A percentile compares a stretch with the other conserved stretches of the same genome.
These are phyloP conservation scores for Pleurotus tuber-regium DNA, from an alignment of 768 basidiomycete species.

Conservation along the genomic window DNA sequence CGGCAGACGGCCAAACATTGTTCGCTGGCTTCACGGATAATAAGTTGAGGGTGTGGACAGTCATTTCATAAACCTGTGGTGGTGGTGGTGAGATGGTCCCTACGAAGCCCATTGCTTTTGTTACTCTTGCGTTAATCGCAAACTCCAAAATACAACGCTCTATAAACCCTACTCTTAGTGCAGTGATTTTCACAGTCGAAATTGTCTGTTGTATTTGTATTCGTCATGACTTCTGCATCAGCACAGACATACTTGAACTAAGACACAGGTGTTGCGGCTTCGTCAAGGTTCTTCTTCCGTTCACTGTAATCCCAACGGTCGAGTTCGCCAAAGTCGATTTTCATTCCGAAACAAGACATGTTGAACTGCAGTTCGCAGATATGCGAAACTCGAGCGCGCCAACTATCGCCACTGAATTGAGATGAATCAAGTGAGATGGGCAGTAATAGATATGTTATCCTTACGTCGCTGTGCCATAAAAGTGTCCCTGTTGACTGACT, in stretches of 20 bases:
- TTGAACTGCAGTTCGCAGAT: conserved; percentile 73
- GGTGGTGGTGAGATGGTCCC: conserved; percentile 13
- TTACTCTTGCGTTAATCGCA: conserved; percentile 20
- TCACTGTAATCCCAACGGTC: conserved; percentile 72
- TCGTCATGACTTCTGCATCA: not conserved
- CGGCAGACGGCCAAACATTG: conserved; percentile 94
- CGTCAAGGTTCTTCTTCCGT: conserved; percentile 59
- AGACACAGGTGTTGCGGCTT: conserved; percentile 31
- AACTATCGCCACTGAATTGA: conserved; percentile 67
- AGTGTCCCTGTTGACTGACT: conserved; percentile 57
- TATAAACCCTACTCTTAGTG: too few relatives aligned
- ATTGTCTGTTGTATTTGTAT: not conserved
- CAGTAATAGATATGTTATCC: conserved; percentile 22
- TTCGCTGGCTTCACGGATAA: conserved; percentile 98
- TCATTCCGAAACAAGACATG: conserved; percentile 56
- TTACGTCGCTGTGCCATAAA: conserved; percentile 79
- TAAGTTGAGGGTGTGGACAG: conserved; percentile 89
- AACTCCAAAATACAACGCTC: conserved; percentile 17
- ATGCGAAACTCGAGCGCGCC: conserved; percentile 70
- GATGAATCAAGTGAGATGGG: conserved; percentile 8
- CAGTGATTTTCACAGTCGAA: not conserved
- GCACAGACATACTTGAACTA: conserved; percentile 1
- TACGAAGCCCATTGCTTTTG: too few relatives aligned
- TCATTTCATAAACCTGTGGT: conserved; percentile 49
- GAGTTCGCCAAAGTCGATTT: conserved; percentile 72